Evolutionary conservation across 2,329 filamentous ascomycete genomes (phyloP).

Genomic region (Septoria petroselini): DNA sequence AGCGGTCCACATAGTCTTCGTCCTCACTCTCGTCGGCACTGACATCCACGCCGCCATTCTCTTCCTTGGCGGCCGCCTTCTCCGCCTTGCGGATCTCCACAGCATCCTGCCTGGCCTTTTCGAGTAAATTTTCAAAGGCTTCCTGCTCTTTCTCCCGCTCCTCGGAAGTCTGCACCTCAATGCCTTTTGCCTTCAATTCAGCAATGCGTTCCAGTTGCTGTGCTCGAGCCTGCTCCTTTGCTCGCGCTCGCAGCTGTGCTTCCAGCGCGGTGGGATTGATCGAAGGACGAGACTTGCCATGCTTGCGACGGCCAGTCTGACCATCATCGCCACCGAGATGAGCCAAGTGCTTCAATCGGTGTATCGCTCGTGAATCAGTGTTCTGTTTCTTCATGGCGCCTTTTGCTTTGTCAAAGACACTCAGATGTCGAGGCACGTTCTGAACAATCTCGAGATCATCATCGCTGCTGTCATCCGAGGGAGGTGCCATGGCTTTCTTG

Average conservation of each 20-base stretch:
- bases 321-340: constrained; percentile 37
- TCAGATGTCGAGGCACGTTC: constrained; percentile 33
- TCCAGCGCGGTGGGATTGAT: constrained; percentile 72
- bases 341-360: constrained; percentile 37
- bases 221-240: constrained; percentile 72
- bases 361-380: constrained; percentile 35
- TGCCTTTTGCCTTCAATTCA: constrained; percentile 72
- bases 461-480: constrained; percentile 42
- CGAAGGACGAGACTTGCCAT: constrained; percentile 56
- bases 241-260: constrained; percentile 63
- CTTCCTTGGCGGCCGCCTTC: constrained; percentile 67
- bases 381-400: constrained; percentile 22
- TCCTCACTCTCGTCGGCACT: constrained; percentile 58
- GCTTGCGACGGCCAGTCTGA: constrained; percentile 52
- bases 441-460: constrained; percentile 64
- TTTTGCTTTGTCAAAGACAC: constrained; percentile 41
- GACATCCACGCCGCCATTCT: constrained; percentile 46
- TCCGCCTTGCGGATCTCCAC: constrained; percentile 75
- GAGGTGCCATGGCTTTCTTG: constrained; percentile 26
- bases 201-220: constrained; percentile 76
- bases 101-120: constrained; percentile 77
- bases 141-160: constrained; percentile 79
- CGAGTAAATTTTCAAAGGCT: constrained; percentile 82
- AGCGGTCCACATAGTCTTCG: constrained; percentile 40
- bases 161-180: constrained; percentile 78